Conservation (phyloP, 441 rosid genomes). For the Gossypium trilobum region DNA sequence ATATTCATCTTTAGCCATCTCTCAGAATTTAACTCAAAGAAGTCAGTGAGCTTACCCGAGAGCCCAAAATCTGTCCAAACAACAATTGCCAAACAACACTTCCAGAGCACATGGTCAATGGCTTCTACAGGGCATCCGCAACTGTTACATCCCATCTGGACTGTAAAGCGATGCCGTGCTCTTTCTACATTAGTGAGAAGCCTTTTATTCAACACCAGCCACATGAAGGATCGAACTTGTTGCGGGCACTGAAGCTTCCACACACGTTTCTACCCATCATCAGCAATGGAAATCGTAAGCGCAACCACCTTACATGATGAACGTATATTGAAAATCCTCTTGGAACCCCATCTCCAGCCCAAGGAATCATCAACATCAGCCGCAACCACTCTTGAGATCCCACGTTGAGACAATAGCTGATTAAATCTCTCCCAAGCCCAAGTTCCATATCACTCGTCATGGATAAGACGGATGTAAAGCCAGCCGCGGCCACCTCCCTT, state of each 20-base stretch:
- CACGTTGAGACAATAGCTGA: not conserved
- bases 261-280: not conserved
- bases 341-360: not conserved
- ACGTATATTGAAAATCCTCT: not conserved
- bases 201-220: not conserved
- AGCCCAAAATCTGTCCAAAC: not conserved
- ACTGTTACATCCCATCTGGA: not conserved
- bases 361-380: not conserved
- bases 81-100: not conserved
- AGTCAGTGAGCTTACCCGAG: not conserved
- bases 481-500: not conserved
- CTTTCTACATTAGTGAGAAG: not conserved
- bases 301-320: not conserved
- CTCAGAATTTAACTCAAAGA: not conserved
- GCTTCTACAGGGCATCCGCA: not conserved
- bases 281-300: not conserved
- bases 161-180: not conserved
- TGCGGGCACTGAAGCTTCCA: not conserved
- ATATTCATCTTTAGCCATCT: not conserved
- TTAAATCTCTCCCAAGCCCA: not conserved
- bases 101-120: not conserved
- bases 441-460: not conserved
- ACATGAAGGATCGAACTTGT: not conserved
- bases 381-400: not conserved
- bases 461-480: not conserved